A percentile compares a stretch with the other conserved stretches of the same genome.
Conservation (phyloP, 78 protist species). For the Dictyostelium firmibasis region DNA sequence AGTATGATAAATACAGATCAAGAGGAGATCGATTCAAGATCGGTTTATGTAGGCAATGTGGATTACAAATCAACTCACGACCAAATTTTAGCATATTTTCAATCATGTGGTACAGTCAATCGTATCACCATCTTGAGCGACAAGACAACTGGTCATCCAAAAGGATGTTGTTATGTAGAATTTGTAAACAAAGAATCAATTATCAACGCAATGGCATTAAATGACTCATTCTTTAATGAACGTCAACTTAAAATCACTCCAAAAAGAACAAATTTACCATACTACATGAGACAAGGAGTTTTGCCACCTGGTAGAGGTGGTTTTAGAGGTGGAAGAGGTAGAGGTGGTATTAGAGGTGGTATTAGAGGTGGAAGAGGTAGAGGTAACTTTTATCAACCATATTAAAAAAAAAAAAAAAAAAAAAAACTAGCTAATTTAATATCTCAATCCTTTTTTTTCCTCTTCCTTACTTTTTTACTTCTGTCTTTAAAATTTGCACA, state of each 20-base stretch:
- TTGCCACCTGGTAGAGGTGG: slow-evolving; percentile 35
- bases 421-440: not conserved
- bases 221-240: slow-evolving; percentile 82
- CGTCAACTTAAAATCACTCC: slow-evolving; percentile 86
- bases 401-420: slow-evolving; percentile 16
- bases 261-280: slow-evolving; percentile 72
- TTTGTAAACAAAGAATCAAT: slow-evolving; percentile 82
- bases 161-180: slow-evolving; percentile 91
- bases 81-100: slow-evolving; percentile 88
- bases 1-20: slow-evolving; percentile 16
- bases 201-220: slow-evolving; percentile 69
- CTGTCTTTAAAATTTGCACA: not conserved
- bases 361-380: slow-evolving; percentile 49
- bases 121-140: slow-evolving; percentile 90
- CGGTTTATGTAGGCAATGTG: slow-evolving; percentile 90
- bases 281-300: slow-evolving; percentile 14
- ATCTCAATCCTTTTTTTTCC: not conserved
- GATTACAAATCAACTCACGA: slow-evolving; percentile 89
- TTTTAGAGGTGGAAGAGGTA: slow-evolving; percentile 42
- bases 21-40: slow-evolving; percentile 86
- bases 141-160: slow-evolving; percentile 87
- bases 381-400: slow-evolving; percentile 51
- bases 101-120: slow-evolving; percentile 88
- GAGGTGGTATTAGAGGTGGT: slow-evolving; percentile 11
- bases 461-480: not conserved